Base-by-base conservation (phyloP, 192 early-diverging fungal species). In the Chytriomyces confervae region DNA sequence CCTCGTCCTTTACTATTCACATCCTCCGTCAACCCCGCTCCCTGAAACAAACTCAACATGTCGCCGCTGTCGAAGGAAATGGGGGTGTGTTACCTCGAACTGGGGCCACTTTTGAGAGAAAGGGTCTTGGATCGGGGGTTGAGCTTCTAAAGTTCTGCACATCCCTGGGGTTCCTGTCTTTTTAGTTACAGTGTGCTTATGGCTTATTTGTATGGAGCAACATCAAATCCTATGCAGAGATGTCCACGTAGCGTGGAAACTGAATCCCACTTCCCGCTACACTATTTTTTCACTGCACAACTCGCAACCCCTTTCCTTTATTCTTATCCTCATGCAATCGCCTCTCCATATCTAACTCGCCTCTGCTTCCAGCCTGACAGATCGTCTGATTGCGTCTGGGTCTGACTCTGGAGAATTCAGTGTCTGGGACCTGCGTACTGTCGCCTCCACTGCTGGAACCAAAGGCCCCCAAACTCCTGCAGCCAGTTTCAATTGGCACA, bases 401-500 rank as follows among this genome's bases (percentile, higher is more conserved):
- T 86, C 89, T 20, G 97, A 99, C 77, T 94, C 94, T 75, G 97
- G 97, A 63, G 89, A 91, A 45, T 96, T 99, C 79, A 92, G 88
- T 80, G 92, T 99, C 71, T 99, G 97, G 97, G 97, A 99, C 87
- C 86, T 99, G 76, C 93, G 93, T 47, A 88, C 84, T 63, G 81
- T 88, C 72, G 68, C 72, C 62, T 84, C 86, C 68, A 69, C 76
- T 67, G 57, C 16, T 24, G 8, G 6, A 24, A 10, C 61, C 44
- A 79, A 86, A 63, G 57, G 16, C 5, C 63, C 78, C 2, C 83
- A 90, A 43, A 84, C 85, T 16, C 95, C 97, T 1, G 95, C 95
- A 11, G 97, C 97, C 7, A 90, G 90, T 10, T 99, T 98, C 85
- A 90, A 91, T 71, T 99, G 97, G 97, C 96, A 99, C 84, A 90